phyloP scores from a whole-genome alignment of 225 moss, liverwort and hornwort species.

The Thuidium tamariscinum region DNA sequence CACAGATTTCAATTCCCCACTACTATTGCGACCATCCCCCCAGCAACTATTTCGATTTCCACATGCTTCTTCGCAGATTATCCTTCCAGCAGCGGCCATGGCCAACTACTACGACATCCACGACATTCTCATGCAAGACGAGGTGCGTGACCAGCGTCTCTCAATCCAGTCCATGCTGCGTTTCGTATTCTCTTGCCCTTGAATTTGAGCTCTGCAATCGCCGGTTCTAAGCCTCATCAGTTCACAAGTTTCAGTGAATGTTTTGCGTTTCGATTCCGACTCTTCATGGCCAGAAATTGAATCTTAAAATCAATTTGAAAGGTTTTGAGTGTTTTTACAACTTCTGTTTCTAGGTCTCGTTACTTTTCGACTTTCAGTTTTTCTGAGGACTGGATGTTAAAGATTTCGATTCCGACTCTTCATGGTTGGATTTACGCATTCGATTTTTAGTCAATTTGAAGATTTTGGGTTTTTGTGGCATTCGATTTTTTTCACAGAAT shows the following conservation, averaged over 20 bases:
- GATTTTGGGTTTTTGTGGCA: not conserved
- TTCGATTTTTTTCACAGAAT: conserved; percentile 26
- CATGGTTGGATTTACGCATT: not conserved
- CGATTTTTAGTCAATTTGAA: not conserved
- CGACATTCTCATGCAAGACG: conserved; percentile 53
- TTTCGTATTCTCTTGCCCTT: not conserved
- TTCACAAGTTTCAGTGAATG: not conserved
- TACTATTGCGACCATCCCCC: not conserved
- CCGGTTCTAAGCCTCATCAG: not conserved
- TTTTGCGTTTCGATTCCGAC: not conserved
- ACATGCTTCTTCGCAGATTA: not conserved
- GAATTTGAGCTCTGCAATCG: not conserved
- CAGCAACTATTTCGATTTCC: not conserved
- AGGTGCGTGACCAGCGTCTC: not conserved
- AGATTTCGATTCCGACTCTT: not conserved
- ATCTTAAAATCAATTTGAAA: not conserved
- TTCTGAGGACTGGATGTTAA: not conserved
- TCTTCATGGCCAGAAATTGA: not conserved
- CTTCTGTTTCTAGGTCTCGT: not conserved
- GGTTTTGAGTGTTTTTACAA: not conserved
- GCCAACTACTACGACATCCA: conserved; percentile 55
- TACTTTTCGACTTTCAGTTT: not conserved
- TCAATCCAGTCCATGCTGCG: not conserved
- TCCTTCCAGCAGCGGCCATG: not conserved
- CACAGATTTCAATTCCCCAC: not conserved